Conservation (phyloP, 2,329 filamentous ascomycete genomes). For the Coniochaeta sp. region DNA sequence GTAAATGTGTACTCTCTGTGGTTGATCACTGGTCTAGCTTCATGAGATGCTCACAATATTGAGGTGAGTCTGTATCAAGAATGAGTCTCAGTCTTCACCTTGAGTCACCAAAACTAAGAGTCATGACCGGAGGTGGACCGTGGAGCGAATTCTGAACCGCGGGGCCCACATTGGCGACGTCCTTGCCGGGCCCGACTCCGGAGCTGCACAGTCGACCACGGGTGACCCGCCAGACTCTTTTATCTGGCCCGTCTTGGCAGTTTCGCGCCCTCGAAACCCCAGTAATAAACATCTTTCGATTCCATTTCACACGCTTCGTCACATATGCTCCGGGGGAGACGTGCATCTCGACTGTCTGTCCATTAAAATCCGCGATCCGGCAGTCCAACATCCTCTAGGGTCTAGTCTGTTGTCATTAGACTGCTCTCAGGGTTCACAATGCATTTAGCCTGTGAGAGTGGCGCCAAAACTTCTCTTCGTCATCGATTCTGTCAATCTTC, state of each 20-base stretch:
- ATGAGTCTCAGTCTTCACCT: not conserved
- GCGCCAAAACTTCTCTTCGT: not conserved
- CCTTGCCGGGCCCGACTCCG: slow-evolving; percentile 10
- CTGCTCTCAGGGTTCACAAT: not conserved
- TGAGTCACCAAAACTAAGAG: slow-evolving; percentile 6
- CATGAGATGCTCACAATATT: not conserved
- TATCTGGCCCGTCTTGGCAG: not conserved
- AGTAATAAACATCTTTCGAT: no score
- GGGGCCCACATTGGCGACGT: not conserved
- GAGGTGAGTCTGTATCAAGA: not conserved
- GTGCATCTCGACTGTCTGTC: not conserved
- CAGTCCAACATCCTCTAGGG: not conserved
- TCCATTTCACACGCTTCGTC: not conserved
- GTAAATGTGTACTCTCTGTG: not conserved
- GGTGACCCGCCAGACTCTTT: slow-evolving; percentile 3
- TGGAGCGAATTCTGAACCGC: slow-evolving; percentile 3
- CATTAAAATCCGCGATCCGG: not conserved
- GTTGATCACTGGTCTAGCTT: not conserved
- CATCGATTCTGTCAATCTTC: not conserved
- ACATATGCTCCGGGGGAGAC: not conserved
- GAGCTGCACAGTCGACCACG: slow-evolving; percentile 4
- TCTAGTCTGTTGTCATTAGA: not conserved
- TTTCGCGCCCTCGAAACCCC: not conserved
- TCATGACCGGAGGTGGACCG: slow-evolving; percentile 1
- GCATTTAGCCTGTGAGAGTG: not conserved